Conservation (phyloP, 768 basidiomycete species). For the Paxillus ammoniavirescens region DNA sequence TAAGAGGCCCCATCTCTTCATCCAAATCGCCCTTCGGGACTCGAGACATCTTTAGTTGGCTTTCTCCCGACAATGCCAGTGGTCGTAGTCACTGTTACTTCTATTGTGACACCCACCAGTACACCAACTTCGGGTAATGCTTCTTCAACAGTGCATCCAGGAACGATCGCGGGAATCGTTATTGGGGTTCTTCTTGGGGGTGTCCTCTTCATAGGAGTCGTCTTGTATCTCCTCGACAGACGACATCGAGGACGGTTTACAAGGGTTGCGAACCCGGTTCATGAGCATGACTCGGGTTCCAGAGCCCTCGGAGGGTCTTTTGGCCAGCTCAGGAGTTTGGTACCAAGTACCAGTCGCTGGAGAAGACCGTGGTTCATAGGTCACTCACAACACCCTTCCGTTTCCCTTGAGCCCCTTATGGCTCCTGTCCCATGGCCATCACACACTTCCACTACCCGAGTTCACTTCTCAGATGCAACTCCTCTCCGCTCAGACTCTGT, state of each 20-base stretch:
- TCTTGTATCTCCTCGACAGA: constrained; percentile 13
- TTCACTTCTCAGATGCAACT: neutral
- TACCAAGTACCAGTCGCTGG: neutral
- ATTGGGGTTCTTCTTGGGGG: constrained; percentile 17
- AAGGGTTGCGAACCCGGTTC: constrained; percentile 13
- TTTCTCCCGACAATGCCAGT: constrained; percentile 9
- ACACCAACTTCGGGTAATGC: neutral
- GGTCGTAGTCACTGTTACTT: constrained; percentile 9
- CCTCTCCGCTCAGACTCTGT: constrained; percentile 1
- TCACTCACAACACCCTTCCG: constrained; percentile 15
- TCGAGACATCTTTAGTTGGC: neutral
- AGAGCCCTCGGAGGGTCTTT: neutral
- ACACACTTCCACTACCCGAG: constrained; percentile 1
- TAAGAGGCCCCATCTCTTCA: neutral
- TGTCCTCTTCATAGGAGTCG: constrained; percentile 9
- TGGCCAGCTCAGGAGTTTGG: neutral
- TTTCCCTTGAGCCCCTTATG: constrained; percentile 24
- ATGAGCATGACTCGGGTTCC: neutral
- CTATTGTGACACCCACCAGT: constrained; percentile 1
- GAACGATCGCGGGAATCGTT: constrained; percentile 18
- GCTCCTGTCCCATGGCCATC: constrained; percentile 8
- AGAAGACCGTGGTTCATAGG: neutral
- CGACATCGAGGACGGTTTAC: constrained; percentile 11
- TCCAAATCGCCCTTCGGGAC: too few species aligned
- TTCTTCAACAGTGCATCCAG: constrained; percentile 6